These are phyloP conservation scores for Starmerella gropengiesseri DNA, from an alignment of 805 yeast species.

Conservation along the genomic window DNA sequence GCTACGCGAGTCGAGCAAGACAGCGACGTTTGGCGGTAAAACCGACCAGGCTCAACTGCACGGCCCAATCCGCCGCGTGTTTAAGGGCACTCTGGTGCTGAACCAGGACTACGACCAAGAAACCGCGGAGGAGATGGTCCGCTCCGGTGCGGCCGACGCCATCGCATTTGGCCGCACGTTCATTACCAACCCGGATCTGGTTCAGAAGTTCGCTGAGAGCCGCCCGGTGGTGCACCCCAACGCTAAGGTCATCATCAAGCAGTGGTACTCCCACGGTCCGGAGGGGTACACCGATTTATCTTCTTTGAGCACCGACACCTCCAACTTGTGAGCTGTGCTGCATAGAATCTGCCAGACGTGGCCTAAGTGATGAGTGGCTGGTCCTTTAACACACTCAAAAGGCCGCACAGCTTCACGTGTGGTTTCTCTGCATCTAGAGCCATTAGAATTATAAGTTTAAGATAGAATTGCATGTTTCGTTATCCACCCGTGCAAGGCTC, in stretches of 20 bases:
- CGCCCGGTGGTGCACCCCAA: conserved; percentile 33
- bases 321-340: no score
- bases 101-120: conserved; percentile 18
- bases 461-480: no score
- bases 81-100: conserved; percentile 19
- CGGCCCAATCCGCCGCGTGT: conserved; percentile 13
- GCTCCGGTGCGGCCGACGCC: conserved; percentile 17
- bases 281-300: conserved; percentile 36
- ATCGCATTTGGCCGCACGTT: conserved; percentile 40
- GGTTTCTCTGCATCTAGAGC: no score
- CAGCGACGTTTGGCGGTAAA: conserved; percentile 19
- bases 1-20: conserved; percentile 38
- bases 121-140: conserved; percentile 14
- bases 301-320: no score
- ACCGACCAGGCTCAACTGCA: conserved; percentile 10
- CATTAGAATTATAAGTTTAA: no score
- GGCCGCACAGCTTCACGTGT: no score
- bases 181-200: conserved; percentile 47
- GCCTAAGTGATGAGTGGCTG: no score
- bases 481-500: no score
- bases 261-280: conserved; percentile 35
- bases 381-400: no score
- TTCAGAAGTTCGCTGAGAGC: conserved; percentile 35
- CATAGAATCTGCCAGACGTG: no score
- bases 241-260: conserved; percentile 38